Evolutionary conservation across 345 rosid species (phyloP), one percentile per base, ranked within the genome.

Genomic region (Euphorbia pulcherrima): DNA sequence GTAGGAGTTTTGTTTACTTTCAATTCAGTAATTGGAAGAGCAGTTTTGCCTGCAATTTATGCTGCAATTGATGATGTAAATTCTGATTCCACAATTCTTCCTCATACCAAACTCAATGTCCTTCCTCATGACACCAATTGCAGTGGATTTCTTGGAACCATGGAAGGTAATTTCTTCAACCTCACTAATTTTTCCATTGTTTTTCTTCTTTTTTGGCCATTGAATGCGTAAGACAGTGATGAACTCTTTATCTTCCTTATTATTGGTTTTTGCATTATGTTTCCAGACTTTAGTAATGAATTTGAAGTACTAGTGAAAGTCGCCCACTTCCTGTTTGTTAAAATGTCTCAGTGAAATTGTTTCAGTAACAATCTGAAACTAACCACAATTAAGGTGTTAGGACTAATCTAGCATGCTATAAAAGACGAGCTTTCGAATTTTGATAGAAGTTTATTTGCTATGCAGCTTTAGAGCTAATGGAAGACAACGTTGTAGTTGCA

Each of bases 401-500:
- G n/a, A n/a, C n/a, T n/a, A n/a, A n/a, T 54, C 70, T 21, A 54
- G 46, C n/a, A 41, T 40, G n/a, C 37, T 60, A 57, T 40, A 54
- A 29, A n/a, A 44, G 69, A 55, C 62, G 70, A 68, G 71, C n/a
- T n/a, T n/a, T n/a, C n/a, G n/a, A n/a, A 39, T 58, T 72, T 76
- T 80, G 69, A 73, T 73, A 71, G 71, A 72, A 30, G 50, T 74
- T 71, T 75, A 65, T 68, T 73, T 75, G 56, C 67, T 65, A 44
- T 89, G 89, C 78, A 93, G 98, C 94, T 83, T 78, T 93, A 83
- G 87, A 87, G 94, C 80, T 93, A 70, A 83, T 93, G 86, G 91
- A 82, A 79, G 79, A 77, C 51, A 83, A 84, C n/a, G 86, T 93
- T 23, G 83, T 86, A 54, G 83, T 80, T 62, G 95, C 81, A 61